Evolutionary conservation across 257 asterid genomes (phyloP).

Genomic region (Agastache rugosa): DNA sequence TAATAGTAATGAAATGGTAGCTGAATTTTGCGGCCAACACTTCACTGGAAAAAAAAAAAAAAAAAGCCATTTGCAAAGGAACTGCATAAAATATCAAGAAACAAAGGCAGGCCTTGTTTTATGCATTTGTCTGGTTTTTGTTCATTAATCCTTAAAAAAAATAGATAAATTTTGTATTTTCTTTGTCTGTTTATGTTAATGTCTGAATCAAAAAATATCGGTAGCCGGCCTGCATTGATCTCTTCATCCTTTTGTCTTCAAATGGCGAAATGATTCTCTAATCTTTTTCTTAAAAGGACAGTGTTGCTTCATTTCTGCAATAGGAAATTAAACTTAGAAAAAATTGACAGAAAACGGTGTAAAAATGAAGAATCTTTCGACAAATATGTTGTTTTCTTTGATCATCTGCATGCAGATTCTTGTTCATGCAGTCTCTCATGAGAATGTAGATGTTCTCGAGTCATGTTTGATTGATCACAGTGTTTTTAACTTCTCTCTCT

Average conservation of each 20-base stretch:
- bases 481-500: conserved; percentile 54
- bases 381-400: not conserved
- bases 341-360: conserved; percentile 31
- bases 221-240: conserved; percentile 45
- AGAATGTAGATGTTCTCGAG: conserved; percentile 31
- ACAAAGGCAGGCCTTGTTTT: conserved; percentile 46
- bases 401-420: conserved; percentile 28
- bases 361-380: conserved; percentile 33
- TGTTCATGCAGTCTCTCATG: conserved; percentile 31
- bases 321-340: not conserved
- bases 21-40: conserved; percentile 18
- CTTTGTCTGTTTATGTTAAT: conserved; percentile 35
- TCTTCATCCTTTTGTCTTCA: conserved; percentile 43
- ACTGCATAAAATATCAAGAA: conserved; percentile 5
- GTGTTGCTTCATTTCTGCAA: conserved; percentile 14
- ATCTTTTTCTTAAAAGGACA: conserved; percentile 18
- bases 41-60: too few species aligned
- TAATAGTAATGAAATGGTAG: conserved; percentile 24
- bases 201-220: conserved; percentile 19
- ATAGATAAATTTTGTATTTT: conserved; percentile 10
- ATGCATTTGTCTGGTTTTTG: conserved; percentile 37
- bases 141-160: not conserved
- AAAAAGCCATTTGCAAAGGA: not conserved
- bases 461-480: conserved; percentile 53
- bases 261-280: conserved; percentile 36